Conservation (phyloP, 805 yeast genomes). For the Teunomyces funiuensis region DNA sequence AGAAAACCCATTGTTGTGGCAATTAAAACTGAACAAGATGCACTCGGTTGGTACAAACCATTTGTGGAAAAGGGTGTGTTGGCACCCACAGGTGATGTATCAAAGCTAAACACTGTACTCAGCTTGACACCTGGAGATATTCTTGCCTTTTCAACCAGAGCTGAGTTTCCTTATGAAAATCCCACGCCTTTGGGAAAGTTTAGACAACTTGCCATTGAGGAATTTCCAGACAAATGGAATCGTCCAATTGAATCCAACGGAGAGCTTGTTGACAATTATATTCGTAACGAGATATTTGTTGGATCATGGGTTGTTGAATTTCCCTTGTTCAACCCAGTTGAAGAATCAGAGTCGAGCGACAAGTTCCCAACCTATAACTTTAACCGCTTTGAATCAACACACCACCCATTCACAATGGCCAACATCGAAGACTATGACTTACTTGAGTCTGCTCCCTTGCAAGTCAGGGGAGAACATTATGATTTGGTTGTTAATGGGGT, state of each 20-base stretch:
- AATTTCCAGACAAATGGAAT: constrained; percentile 51
- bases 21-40: constrained; percentile 43
- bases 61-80: constrained; percentile 33
- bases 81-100: constrained; percentile 14
- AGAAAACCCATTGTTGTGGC: constrained; percentile 61
- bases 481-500: constrained; percentile 93
- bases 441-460: constrained; percentile 54
- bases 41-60: constrained; percentile 43
- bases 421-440: constrained; percentile 62
- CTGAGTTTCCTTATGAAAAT: constrained; percentile 72
- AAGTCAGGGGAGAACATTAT: constrained; percentile 85
- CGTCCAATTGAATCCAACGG: constrained; percentile 30
- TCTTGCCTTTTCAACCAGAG: constrained; percentile 77
- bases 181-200: constrained; percentile 93
- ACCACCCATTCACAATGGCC: constrained; percentile 98
- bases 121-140: constrained; percentile 65
- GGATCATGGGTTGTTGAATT: constrained; percentile 89
- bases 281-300: constrained; percentile 44
- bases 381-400: constrained; percentile 63
- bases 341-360: constrained; percentile 22
- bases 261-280: constrained; percentile 15
- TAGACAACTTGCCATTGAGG: constrained; percentile 69
- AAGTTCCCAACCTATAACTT: constrained; percentile 64
- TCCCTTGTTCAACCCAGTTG: constrained; percentile 85
- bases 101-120: constrained; percentile 25